phyloP scores from a whole-genome alignment of 2,329 filamentous ascomycete genomes.

The Paecilomyces sp. region DNA sequence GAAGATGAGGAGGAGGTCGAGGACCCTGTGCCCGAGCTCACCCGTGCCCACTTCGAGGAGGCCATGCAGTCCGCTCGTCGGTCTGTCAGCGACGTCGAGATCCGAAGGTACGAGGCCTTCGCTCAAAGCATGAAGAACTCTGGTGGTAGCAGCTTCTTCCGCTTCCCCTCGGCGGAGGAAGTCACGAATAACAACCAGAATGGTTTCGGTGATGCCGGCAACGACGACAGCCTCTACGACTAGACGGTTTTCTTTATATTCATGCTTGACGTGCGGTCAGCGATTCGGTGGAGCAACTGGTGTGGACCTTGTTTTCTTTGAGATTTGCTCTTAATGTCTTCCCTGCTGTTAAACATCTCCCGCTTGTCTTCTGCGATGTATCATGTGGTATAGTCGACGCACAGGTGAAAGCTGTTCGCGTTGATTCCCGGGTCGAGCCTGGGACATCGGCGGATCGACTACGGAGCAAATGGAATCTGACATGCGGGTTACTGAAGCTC shows the following conservation, averaged over 20 bases:
- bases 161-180: conserved; percentile 67
- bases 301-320: not conserved
- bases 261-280: not conserved
- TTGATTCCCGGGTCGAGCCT: not conserved
- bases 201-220: conserved; percentile 75
- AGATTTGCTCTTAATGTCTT: not conserved
- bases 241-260: conserved; percentile 48
- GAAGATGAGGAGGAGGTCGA: conserved; percentile 54
- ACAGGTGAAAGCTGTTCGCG: conserved; percentile 6
- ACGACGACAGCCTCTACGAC: conserved; percentile 96
- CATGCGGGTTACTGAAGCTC: not conserved
- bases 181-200: conserved; percentile 42
- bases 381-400: conserved; percentile 22
- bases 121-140: conserved; percentile 99
- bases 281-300: not conserved
- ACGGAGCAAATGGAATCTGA: not conserved
- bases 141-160: conserved; percentile 93
- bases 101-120: conserved; percentile 96
- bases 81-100: conserved; percentile 94
- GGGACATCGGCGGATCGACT: not conserved
- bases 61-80: conserved; percentile 91
- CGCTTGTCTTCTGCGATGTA: conserved; percentile 12
- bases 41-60: conserved; percentile 96
- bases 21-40: conserved; percentile 92
- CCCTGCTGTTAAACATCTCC: not conserved